Evolutionary conservation across 2,329 filamentous ascomycete genomes (phyloP).

Genomic region (Penicillium verrucosum): DNA sequence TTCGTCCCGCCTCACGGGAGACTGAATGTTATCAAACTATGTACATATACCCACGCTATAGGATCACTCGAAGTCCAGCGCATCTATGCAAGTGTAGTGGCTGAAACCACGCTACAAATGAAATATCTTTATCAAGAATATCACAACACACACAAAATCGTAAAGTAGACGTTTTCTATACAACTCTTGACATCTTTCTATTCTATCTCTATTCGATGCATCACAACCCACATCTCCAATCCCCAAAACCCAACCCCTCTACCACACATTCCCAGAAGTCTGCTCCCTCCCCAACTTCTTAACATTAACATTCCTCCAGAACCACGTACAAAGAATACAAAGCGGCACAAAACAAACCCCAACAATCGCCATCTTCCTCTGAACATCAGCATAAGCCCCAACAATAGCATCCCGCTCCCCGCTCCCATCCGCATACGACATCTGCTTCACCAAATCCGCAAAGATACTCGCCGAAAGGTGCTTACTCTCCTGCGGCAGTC

Average conservation of each 20-base stretch:
- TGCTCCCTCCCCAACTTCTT: conserved; percentile 9
- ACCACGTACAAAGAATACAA: conserved; percentile 10
- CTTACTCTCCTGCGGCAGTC: conserved; percentile 8
- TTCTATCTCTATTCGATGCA: not conserved
- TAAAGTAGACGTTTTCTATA: not conserved
- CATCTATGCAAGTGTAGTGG: not conserved
- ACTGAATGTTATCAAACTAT: not conserved
- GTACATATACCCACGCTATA: conserved; percentile 4
- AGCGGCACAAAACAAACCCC: conserved; percentile 14
- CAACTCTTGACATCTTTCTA: not conserved
- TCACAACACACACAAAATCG: not conserved
- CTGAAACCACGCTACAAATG: not conserved
- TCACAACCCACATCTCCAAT: not conserved
- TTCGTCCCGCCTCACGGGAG: not conserved
- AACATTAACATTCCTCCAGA: conserved; percentile 11
- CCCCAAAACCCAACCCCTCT: not conserved
- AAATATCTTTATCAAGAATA: not conserved
- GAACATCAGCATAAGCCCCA: conserved; percentile 47
- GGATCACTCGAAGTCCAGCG: not conserved
- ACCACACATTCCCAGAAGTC: conserved; percentile 7
- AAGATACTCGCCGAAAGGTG: conserved; percentile 3
- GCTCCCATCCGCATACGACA: conserved; percentile 41
- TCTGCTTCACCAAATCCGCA: conserved; percentile 10
- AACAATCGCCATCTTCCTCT: conserved; percentile 45
- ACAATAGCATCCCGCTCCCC: conserved; percentile 45